These are phyloP conservation scores for Leccinum pellstonianum DNA, from an alignment of 768 basidiomycete genomes.

Conservation along the genomic window DNA sequence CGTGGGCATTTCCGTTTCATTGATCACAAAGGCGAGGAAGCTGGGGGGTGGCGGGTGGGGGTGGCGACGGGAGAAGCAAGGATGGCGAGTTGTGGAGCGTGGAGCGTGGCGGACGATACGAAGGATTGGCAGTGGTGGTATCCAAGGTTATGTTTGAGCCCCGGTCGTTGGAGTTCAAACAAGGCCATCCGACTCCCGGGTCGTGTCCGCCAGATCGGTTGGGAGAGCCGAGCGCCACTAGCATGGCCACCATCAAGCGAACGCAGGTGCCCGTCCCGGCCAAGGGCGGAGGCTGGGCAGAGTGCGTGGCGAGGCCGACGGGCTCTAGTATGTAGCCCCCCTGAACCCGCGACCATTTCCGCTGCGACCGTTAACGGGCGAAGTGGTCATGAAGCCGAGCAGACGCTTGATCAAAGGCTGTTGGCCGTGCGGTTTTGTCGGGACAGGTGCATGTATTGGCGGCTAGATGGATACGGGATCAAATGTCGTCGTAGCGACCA, in stretches of 20 bases:
- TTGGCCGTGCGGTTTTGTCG: constrained; percentile 27
- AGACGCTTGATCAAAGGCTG: constrained; percentile 33
- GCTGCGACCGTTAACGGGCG: constrained; percentile 25
- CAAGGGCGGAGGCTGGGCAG: not conserved
- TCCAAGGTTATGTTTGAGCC: not conserved
- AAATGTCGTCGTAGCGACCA: constrained; percentile 10
- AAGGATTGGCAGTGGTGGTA: constrained; percentile 11
- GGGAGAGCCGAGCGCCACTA: not conserved
- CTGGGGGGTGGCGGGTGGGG: constrained; percentile 5
- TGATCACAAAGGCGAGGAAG: constrained; percentile 9
- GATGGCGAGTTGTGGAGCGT: constrained; percentile 6
- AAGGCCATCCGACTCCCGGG: not conserved
- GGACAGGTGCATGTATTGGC: constrained; percentile 30
- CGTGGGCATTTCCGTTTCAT: not conserved
- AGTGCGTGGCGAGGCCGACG: not conserved
- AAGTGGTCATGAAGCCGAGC: constrained; percentile 27
- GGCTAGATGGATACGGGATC: constrained; percentile 12
- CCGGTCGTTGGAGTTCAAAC: not conserved
- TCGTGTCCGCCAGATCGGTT: constrained; percentile 5
- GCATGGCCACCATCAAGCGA: not conserved
- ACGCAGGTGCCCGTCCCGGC: not conserved
- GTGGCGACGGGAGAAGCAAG: constrained; percentile 11
- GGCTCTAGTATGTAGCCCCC: constrained; percentile 26
- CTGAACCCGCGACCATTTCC: constrained; percentile 26
- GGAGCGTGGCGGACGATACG: constrained; percentile 6